A percentile compares a stretch with the other conserved stretches of the same genome.
These are phyloP conservation scores for Sextonia rubra DNA, from an alignment of 164 flowering plant genomes.

Conservation along the genomic window DNA sequence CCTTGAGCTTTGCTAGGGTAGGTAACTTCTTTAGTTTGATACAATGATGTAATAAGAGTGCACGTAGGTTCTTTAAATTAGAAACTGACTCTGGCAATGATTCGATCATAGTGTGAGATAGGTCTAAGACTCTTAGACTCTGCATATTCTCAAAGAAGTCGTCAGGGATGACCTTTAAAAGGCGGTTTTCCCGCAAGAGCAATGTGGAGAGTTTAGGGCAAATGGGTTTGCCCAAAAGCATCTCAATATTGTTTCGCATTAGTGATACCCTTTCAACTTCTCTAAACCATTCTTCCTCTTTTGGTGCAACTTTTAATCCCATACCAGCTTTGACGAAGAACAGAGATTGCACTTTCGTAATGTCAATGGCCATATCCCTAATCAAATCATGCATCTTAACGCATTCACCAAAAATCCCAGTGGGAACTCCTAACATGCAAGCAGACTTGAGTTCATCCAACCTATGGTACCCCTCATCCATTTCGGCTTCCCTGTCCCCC, in stretches of 20 bases:
- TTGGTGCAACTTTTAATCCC: slow-evolving; percentile 1
- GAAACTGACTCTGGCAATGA: slow-evolving; percentile 26
- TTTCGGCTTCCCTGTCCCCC: slow-evolving; percentile 6
- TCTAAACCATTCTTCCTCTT: slow-evolving; percentile 3
- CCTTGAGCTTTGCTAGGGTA: slow-evolving; percentile 13
- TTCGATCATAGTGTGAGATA: slow-evolving; percentile 17
- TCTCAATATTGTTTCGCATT: slow-evolving; percentile 12
- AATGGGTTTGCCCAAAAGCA: slow-evolving; percentile 6
- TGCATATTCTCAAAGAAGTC: slow-evolving; percentile 19
- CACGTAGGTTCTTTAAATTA: slow-evolving; percentile 15
- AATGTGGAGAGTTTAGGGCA: slow-evolving; percentile 18
- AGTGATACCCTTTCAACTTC: slow-evolving; percentile 13
- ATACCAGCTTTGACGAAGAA: slow-evolving; percentile 18
- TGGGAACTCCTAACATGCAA: slow-evolving; percentile 14
- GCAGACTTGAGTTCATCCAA: slow-evolving; percentile 16
- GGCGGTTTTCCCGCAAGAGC: slow-evolving; percentile 11
- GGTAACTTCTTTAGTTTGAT: slow-evolving; percentile 9
- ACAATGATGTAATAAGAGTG: slow-evolving; percentile 7
- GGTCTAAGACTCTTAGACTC: slow-evolving; percentile 22
- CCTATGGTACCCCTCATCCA: slow-evolving; percentile 20
- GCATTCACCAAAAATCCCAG: background rate
- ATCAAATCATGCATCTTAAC: slow-evolving; percentile 39
- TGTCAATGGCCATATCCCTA: slow-evolving; percentile 29
- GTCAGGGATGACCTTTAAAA: slow-evolving; percentile 3
- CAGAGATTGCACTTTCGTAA: background rate